Conservation (phyloP, 2,329 filamentous ascomycete genomes). For the Harringtonia aguacate region DNA sequence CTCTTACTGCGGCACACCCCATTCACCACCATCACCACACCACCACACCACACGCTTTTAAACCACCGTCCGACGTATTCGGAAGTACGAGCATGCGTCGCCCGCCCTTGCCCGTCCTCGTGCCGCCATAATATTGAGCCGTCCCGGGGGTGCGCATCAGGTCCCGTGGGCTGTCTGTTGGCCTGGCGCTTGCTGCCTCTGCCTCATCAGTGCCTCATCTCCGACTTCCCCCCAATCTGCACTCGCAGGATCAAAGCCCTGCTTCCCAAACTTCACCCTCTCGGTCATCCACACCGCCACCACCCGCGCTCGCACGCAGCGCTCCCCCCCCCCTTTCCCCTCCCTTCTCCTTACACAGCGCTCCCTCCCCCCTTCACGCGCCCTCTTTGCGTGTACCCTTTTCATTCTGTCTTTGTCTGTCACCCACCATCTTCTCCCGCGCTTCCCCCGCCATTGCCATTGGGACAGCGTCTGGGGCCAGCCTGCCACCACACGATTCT, state of each 20-base stretch:
- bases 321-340: background rate
- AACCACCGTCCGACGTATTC: background rate
- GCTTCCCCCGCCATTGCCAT: no score
- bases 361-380: no score
- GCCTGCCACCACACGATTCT: no score
- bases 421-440: no score
- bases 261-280: no score
- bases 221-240: no score
- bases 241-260: no score
- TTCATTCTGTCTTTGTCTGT: no score
- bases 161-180: no score
- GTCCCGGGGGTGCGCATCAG: background rate
- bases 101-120: background rate
- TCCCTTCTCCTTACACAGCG: background rate
- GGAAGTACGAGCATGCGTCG: background rate
- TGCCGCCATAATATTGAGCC: background rate
- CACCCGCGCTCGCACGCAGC: background rate
- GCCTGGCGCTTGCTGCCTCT: background rate
- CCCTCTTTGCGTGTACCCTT: no score
- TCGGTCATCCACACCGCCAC: constrained; percentile 1
- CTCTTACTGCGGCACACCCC: background rate
- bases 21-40: background rate
- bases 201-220: background rate
- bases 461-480: no score
- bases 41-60: background rate